Percentiles rank a stretch among this genome's conserved stretches.
Conservation (phyloP, 164 flowering plant genomes). For the Magnolia officinalis region DNA sequence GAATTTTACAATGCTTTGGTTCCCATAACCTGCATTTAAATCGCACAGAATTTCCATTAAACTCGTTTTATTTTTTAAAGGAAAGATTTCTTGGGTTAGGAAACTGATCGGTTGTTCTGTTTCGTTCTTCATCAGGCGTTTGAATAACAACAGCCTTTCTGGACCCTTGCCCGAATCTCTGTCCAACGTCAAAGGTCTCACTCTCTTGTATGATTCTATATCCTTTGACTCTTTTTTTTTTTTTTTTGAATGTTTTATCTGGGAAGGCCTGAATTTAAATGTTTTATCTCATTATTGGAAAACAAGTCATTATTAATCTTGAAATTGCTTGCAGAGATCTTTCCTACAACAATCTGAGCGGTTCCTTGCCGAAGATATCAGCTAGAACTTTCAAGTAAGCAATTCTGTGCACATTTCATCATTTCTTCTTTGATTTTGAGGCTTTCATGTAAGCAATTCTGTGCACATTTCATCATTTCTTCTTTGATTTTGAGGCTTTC, state of each 20-base stretch:
- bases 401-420: background rate
- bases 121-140: slow-evolving; percentile 46
- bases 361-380: slow-evolving; percentile 79
- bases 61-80: background rate
- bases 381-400: slow-evolving; percentile 87
- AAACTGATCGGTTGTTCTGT: slow-evolving; percentile 8
- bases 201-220: slow-evolving; percentile 66
- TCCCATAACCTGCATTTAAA: background rate
- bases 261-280: too few relatives aligned
- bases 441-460: slow-evolving; percentile 17
- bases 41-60: background rate
- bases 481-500: slow-evolving; percentile 31
- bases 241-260: slow-evolving; percentile 1
- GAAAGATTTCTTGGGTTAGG: background rate
- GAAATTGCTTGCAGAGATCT: slow-evolving; percentile 57
- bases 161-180: slow-evolving; percentile 74
- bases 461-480: slow-evolving; percentile 1
- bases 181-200: slow-evolving; percentile 60
- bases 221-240: slow-evolving; percentile 6
- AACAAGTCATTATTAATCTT: background rate
- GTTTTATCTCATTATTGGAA: too few relatives aligned
- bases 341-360: slow-evolving; percentile 90
- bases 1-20: slow-evolving; percentile 4
- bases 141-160: slow-evolving; percentile 87
- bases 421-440: background rate